Conservation (phyloP, 2,329 filamentous ascomycete genomes). For the Alternaria novae-zelandiae region DNA sequence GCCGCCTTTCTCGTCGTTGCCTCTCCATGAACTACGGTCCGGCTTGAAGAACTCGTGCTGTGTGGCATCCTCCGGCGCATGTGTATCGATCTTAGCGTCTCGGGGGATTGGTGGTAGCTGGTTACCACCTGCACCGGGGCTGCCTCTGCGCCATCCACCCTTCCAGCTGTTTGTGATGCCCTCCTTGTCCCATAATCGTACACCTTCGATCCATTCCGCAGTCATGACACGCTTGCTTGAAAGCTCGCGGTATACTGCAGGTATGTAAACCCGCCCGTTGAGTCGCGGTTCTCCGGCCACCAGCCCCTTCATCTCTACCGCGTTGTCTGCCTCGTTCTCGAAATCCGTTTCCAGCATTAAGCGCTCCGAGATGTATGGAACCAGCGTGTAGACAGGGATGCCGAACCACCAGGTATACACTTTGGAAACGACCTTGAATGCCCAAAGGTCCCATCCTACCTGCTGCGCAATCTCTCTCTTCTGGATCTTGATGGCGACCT, state of each 20-base stretch:
- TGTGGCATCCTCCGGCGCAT: slow-evolving; percentile 41
- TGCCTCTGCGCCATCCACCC: slow-evolving; percentile 76
- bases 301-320: slow-evolving; percentile 79
- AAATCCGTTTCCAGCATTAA: slow-evolving; percentile 94
- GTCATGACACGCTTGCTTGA: slow-evolving; percentile 86
- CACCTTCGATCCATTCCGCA: slow-evolving; percentile 96
- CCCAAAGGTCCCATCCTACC: slow-evolving; percentile 93
- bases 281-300: slow-evolving; percentile 78
- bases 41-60: slow-evolving; percentile 74
- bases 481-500: slow-evolving; percentile 96
- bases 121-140: slow-evolving; percentile 75
- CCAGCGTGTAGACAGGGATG: slow-evolving; percentile 87
- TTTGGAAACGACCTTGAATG: slow-evolving; percentile 85
- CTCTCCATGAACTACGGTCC: slow-evolving; percentile 78
- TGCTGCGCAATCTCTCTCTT: slow-evolving; percentile 92
- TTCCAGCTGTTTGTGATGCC: slow-evolving; percentile 78
- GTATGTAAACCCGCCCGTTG: slow-evolving; percentile 83
- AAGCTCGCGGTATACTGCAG: slow-evolving; percentile 81
- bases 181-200: slow-evolving; percentile 90
- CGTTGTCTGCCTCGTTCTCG: slow-evolving; percentile 86
- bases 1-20: slow-evolving; percentile 74
- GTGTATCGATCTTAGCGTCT: slow-evolving; percentile 43
- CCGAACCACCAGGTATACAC: slow-evolving; percentile 90
- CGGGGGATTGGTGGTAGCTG: slow-evolving; percentile 59
- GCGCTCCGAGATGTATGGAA: slow-evolving; percentile 93